Evolutionary conservation across 495 filamentous ascomycete genomes (phyloP), one percentile per base, ranked within the genome.

Genomic region (Aspergillus asperescens): DNA sequence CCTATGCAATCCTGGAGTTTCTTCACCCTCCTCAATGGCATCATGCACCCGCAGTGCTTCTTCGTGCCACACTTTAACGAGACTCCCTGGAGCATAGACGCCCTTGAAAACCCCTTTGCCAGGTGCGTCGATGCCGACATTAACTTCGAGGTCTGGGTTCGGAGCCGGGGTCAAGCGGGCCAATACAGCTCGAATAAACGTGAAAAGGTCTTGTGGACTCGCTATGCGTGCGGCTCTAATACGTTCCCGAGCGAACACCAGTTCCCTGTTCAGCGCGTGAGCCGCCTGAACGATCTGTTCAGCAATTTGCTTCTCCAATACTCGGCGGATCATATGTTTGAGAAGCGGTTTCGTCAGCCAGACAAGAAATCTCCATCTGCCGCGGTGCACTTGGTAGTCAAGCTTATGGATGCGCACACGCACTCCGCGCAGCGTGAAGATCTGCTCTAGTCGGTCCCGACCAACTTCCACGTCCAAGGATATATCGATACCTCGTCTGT

Each of bases 311-410:
- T 78, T 80, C 73, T 96, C 89, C 48, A 97, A 67, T 0, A 85
- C 78, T 27, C 84, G 85, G 25, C 89, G 86, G 12, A 97, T 66
- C 34, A 96, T 71, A 3, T 87, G 89, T 25, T 84, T 86, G 12
- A 97, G 73, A 41, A 97, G 65, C 0, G 92, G 92, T 63, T 91
- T 92, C 59, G 93, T 75, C 32, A 95, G 66, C 88, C 89, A 96
- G 9, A 85, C 77, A 0, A 94, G 58, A 63, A 85, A 86, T 27
- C 76, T 79, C 68, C 94, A 87, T 61, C 82, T 86, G 64, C 83
- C 88, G 58, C 83, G 81, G 10, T 81, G 78, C 5, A 96, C 72
- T 4, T 73, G 81, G 69, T 89, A 97, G 57, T 83, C 80, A 1
- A 97, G 80, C 58, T 91, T 91, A 72, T 96, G 90, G 57, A 96